Percentiles rank a stretch among this genome's conserved stretches.
Evolutionary conservation across 345 rosid species (phyloP).

Genomic region (Brassica incana): DNA sequence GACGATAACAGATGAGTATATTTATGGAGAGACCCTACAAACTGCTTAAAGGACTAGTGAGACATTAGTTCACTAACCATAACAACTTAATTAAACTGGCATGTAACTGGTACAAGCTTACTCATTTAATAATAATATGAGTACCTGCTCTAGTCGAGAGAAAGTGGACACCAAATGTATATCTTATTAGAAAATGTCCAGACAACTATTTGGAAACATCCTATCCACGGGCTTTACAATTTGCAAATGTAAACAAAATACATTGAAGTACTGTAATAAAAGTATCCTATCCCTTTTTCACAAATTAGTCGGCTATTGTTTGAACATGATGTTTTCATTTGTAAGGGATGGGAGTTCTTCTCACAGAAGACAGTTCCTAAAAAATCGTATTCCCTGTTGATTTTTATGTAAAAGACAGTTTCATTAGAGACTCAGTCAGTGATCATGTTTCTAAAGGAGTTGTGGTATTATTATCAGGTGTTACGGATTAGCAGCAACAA

Average conservation of each 20-base stretch:
- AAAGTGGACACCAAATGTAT: neutral
- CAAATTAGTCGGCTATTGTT: neutral
- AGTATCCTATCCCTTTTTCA: neutral
- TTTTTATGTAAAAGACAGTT: neutral
- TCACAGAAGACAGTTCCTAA: conserved; percentile 70
- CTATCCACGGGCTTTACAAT: neutral
- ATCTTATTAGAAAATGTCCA: neutral
- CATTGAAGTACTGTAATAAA: neutral
- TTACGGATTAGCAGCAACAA: neutral
- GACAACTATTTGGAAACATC: neutral
- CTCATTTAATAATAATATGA: neutral
- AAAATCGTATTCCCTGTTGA: conserved; percentile 74
- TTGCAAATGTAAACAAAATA: neutral
- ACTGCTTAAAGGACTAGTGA: neutral
- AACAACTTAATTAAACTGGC: neutral
- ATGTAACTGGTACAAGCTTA: neutral
- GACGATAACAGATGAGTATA: neutral
- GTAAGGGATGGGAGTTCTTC: conserved; percentile 13
- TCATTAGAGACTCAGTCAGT: too few species aligned
- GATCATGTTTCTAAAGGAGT: too few species aligned
- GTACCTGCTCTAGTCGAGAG: neutral
- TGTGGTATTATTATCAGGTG: neutral
- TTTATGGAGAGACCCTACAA: neutral
- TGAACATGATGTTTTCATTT: neutral
- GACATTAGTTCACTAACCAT: neutral